These are phyloP conservation scores for Kazachstania sp. DNA, from an alignment of 1,139 yeast species.

Conservation along the genomic window DNA sequence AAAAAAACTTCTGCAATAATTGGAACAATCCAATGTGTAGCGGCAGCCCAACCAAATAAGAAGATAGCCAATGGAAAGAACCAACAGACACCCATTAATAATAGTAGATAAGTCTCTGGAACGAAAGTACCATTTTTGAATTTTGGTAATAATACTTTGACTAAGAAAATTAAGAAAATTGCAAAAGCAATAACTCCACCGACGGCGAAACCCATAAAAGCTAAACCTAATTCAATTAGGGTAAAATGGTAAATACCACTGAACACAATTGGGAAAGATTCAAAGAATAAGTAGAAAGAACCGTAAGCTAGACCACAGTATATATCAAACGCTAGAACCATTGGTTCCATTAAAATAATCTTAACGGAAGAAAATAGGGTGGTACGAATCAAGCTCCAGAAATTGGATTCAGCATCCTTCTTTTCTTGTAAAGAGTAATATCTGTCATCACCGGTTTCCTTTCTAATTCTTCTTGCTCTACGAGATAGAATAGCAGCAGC, in stretches of 20 bases:
- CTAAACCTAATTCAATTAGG: slow-evolving; percentile 13
- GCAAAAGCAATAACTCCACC: slow-evolving; percentile 14
- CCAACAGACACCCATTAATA: slow-evolving; percentile 13
- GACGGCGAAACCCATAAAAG: slow-evolving; percentile 17
- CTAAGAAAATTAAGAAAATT: slow-evolving; percentile 7
- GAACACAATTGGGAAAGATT: slow-evolving; percentile 52
- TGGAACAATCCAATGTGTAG: slow-evolving; percentile 40
- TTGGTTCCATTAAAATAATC: slow-evolving; percentile 29
- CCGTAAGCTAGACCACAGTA: slow-evolving; percentile 49
- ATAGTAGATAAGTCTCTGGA: slow-evolving; percentile 13
- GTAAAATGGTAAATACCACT: slow-evolving; percentile 39
- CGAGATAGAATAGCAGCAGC: slow-evolving; percentile 39
- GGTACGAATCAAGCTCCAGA: slow-evolving; percentile 31
- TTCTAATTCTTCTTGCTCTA: slow-evolving; percentile 41
- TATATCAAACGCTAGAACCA: slow-evolving; percentile 14
- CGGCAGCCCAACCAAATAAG: slow-evolving; percentile 39
- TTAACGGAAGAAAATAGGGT: slow-evolving; percentile 44
- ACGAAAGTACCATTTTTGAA: slow-evolving; percentile 11
- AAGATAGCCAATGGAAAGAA: slow-evolving; percentile 13
- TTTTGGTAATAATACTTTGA: slow-evolving; percentile 7
- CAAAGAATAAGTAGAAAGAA: slow-evolving; percentile 49
- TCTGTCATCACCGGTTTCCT: slow-evolving; percentile 37
- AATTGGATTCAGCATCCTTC: slow-evolving; percentile 30
- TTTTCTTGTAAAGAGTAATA: slow-evolving; percentile 31
- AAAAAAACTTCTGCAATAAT: slow-evolving; percentile 37